Conservation (phyloP, 2,329 filamentous ascomycete genomes). For the Pseudodiploospora longispora region DNA sequence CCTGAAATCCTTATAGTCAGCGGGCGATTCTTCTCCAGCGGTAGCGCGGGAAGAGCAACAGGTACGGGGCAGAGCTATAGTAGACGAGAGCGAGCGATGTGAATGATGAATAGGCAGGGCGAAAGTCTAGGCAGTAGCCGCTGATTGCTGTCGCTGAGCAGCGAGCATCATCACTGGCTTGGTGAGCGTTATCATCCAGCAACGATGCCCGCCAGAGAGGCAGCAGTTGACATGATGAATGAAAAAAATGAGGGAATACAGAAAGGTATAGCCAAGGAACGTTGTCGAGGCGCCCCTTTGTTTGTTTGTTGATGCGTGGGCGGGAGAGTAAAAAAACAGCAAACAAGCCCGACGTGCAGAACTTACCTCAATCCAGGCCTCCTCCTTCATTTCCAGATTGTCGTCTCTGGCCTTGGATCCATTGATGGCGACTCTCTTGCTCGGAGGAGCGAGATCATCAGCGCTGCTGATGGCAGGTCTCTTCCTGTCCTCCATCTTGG, state of each 20-base stretch:
- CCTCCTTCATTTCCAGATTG: slow-evolving; percentile 47
- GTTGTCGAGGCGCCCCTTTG: too few species aligned
- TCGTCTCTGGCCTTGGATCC: slow-evolving; percentile 55
- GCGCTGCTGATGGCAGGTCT: slow-evolving; percentile 73
- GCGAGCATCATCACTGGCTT: slow-evolving; percentile 28
- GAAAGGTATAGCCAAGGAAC: background rate
- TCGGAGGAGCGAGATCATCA: slow-evolving; percentile 79
- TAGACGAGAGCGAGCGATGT: slow-evolving; percentile 7
- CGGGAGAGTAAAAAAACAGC: too few species aligned
- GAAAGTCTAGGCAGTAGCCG: slow-evolving; percentile 14
- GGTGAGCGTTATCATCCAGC: slow-evolving; percentile 27
- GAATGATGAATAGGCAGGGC: slow-evolving; percentile 7
- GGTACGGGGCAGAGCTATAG: slow-evolving; percentile 6
- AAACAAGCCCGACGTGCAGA: slow-evolving; percentile 22
- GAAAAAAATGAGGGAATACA: slow-evolving; percentile 3
- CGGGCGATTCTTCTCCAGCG: slow-evolving; percentile 3
- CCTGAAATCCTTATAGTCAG: slow-evolving; percentile 17
- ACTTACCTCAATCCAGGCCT: slow-evolving; percentile 61
- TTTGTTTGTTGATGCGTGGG: too few species aligned
- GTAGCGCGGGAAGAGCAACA: slow-evolving; percentile 3
- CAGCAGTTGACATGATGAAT: slow-evolving; percentile 12
- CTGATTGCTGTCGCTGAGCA: slow-evolving; percentile 22
- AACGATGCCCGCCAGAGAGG: slow-evolving; percentile 19
- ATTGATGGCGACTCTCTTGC: slow-evolving; percentile 88
- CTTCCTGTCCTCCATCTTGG: slow-evolving; percentile 99